Base-by-base conservation (phyloP, 2,329 filamentous ascomycete species). In the Pezicula carpinea region DNA sequence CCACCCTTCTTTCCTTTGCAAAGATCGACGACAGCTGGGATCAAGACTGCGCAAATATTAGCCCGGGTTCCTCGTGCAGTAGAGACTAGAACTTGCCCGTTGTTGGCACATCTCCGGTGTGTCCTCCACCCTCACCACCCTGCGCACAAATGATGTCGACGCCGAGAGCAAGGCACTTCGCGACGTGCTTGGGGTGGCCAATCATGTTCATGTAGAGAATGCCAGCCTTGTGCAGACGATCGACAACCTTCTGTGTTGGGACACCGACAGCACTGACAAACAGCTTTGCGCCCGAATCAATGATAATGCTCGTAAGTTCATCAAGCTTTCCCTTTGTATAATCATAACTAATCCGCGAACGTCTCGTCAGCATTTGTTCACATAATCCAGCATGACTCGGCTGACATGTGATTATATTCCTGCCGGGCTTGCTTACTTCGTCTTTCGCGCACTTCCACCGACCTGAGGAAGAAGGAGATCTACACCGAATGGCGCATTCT, bases 131-230 rank as follows among this genome's bases (percentile, higher is more conserved):
- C 75, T 99, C 93, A 61, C 93, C 92, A 66, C 93, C 93, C 75
- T 99, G 93, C 44, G 93, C 93, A 75, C 92, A 97, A 74, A 99
- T 97, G 62, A 99, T 87, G 71, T 99, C 93, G 59, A 84, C 89
- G 56, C 91, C 93, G 49, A 91, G 80, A 43, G 92, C 89, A 53
- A 99, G 79, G 70, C 89, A 95, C 79, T 97, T 99, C 72, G 89
- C 80, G 54, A 96, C 92, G 74, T 99, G 93, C 83, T 99, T 99
- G 65, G 93, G 92, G 79, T 99, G 93, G 58, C 93, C 93, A 67
- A 99, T 91, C 93, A 99, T 99, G 84, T 99, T 99, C 93, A 97
- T 97, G 79, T 95, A 96, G 58, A 95, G 79, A 59, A 99, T 80
- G 58, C 91, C 91, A 63, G 82, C 74, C 64, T 82, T 80, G 80